Percentiles rank a stretch among this genome's conserved stretches.
Conservation (phyloP, 306 rosid species). For the Pyrus betulifolia region DNA sequence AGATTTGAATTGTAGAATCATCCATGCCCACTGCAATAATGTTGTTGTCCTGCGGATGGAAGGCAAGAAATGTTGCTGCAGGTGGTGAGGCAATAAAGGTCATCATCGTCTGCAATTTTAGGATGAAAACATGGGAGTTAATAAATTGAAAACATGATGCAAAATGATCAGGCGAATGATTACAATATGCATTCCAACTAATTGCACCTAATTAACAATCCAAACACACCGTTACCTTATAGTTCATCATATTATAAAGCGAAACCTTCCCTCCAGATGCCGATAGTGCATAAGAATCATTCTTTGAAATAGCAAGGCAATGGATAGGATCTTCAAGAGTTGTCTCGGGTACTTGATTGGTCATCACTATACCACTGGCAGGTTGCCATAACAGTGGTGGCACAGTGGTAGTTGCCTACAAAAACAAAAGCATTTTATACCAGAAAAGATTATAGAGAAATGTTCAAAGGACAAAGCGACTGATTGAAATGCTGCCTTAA, state of each 20-base stretch:
- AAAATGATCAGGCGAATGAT: not conserved
- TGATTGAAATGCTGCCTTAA: not conserved
- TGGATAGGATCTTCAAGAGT: slow-evolving; percentile 1
- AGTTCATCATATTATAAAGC: slow-evolving; percentile 22
- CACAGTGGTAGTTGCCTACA: slow-evolving; percentile 22
- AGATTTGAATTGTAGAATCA: slow-evolving; percentile 20
- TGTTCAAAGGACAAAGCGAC: not conserved
- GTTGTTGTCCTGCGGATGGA: slow-evolving; percentile 26
- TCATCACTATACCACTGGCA: slow-evolving; percentile 15
- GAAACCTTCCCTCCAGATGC: slow-evolving; percentile 34
- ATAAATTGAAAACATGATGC: not conserved
- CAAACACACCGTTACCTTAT: slow-evolving; percentile 17
- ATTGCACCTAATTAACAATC: not conserved
- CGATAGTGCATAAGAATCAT: slow-evolving; percentile 26
- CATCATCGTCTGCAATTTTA: slow-evolving; percentile 14
- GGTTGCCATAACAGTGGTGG: slow-evolving; percentile 23
- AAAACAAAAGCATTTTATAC: not conserved
- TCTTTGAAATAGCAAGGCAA: slow-evolving; percentile 26
- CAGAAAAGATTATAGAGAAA: not conserved
- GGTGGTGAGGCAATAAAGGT: slow-evolving; percentile 26
- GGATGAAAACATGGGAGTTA: not conserved
- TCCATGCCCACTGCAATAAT: slow-evolving; percentile 36
- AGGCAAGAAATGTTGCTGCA: slow-evolving; percentile 27
- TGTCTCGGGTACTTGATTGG: slow-evolving; percentile 11
- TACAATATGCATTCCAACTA: not conserved